phyloP scores from a whole-genome alignment of 345 rosid genomes.

The Citropsis articulata region DNA sequence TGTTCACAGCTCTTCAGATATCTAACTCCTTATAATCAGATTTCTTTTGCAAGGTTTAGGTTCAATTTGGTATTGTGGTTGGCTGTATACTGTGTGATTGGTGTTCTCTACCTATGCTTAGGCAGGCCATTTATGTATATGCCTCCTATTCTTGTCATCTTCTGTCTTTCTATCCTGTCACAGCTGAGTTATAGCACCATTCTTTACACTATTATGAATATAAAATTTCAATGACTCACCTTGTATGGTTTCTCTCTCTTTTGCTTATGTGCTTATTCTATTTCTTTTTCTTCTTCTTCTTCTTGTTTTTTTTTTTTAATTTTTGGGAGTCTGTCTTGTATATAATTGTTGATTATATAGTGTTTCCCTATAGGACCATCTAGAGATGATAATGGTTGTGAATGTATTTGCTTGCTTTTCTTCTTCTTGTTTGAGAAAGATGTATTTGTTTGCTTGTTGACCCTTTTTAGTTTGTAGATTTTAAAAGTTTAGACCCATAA shows the following conservation, averaged over 20 bases:
- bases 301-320: not conserved
- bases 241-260: not conserved
- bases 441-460: not conserved
- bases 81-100: not conserved
- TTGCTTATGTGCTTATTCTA: not conserved
- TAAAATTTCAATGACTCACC: not conserved
- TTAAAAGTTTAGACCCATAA: not conserved
- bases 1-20: not conserved
- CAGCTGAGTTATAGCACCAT: not conserved
- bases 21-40: not conserved
- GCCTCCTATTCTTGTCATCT: not conserved
- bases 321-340: not conserved
- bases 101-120: not conserved
- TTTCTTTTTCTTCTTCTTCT: too few relatives aligned
- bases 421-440: not conserved
- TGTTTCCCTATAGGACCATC: not conserved
- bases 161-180: not conserved
- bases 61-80: not conserved
- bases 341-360: not conserved
- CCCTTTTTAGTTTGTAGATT: not conserved
- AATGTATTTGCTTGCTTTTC: not conserved
- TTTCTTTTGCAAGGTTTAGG: not conserved
- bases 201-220: too few relatives aligned
- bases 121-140: not conserved
- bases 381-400: not conserved